Base-by-base conservation (phyloP, 305 asterid genomes). In the Fraxinus velutina region DNA sequence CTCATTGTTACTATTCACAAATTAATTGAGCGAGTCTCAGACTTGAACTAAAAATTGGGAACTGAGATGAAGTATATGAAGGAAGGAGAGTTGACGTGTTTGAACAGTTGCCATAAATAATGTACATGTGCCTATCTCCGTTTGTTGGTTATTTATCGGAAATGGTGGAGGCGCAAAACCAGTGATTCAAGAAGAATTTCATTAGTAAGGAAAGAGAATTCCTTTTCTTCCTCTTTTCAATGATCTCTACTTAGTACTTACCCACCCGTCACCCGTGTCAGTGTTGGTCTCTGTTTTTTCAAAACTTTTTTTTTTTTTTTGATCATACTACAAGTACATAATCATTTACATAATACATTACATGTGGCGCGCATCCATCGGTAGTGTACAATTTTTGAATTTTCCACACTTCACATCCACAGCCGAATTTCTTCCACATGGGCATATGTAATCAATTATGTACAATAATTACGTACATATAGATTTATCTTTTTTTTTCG, bases 1-100 rank as follows among this genome's bases (percentile, higher is more conserved):
- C 76, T 85, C 78, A 77, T 66, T 2, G 79, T 70, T 74, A 78
- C 87, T 88, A 84, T 75, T 10, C 8, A 17, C 71, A 83, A 55
- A 37, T 74, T 66, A 80, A 70, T 32, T 71, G 83, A 73, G 75
- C 50, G 2, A 17, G 71, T 57, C 62, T 74, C 37, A 72, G 22
- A 78, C 32, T 30, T 83, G 64, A 79, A 70, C 76, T 74, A 8
- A 21, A 30, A 32, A 21, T 34, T 5, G 76, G 6, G 7, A 0
- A 21, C 1, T n/a, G 44, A 71, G 75, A 71, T 32, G 75, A 32
- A 71, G 15, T 71, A 30, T 21, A 57, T 78, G 34, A 73, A 72
- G 9, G 73, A 50, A 80, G 70, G 76, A 44, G 68, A 39, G 33
- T 42, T 27, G 76, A 75, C 80, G 84, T 81, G 80, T 75, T 36